Base-by-base conservation (phyloP, 106 monocot species). In the Allium cepa region DNA sequence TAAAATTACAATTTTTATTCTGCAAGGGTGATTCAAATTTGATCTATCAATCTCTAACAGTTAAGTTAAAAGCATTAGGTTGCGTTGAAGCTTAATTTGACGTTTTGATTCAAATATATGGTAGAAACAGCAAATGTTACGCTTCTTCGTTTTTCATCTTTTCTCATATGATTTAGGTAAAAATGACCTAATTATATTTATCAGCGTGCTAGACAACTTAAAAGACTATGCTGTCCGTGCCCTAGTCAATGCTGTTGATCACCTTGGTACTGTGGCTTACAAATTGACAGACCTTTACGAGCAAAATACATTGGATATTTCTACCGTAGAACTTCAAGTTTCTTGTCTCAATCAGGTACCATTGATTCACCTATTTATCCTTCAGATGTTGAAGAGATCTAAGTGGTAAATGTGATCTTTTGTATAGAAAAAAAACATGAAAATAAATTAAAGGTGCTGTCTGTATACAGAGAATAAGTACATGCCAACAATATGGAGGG, bases 181-280 rank as follows among this genome's bases (percentile, higher is more conserved):
- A 47, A 57, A 68, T 7, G 15, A 10, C 57, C 10, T 4, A 11
- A 58, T 64, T 64, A 47, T 64, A 47, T 46, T 73, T 80, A 70
- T 62, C 75, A 96, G 96, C 80, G 96, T 97, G 53, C 68, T 97
- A 63, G 92, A 92, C 47, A 97, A 97, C 75, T 73, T 97, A 75
- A 97, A 92, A 80, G 88, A 86, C 51, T 97, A 92, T 77, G 82
- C 96, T 68, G 86, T 97, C 45, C 73, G 92, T 53, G 96, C 96
- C 15, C 84, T 97, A 45, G 96, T 97, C 52, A 97, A 97, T 81
- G 89, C 92, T 73, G 96, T 97, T 45, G 96, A 97, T 69, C 96
- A 97, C 68, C 84, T 97, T 49, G 96, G 96, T 22, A 97, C 88
- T 26, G 96, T 97, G 70, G 96, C 96, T 70, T 97, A 89, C 80